These are phyloP conservation scores for Phytophthora pluvialis DNA, from an alignment of 352 stramenopile species.

Conservation along the genomic window DNA sequence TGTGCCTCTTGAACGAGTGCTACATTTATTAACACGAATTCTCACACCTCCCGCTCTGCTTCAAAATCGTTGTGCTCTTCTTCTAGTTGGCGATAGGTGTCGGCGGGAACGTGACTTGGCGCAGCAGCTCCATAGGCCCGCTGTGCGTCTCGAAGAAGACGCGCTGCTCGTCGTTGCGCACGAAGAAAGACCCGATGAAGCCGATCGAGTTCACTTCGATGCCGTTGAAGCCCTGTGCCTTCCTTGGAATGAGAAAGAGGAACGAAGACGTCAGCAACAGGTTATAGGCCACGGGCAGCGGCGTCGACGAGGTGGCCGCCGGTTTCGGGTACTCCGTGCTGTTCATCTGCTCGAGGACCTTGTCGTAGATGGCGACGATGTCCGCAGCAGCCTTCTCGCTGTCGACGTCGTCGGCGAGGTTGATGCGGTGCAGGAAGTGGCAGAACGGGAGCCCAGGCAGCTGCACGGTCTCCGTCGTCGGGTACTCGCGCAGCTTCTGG, in stretches of 20 bases:
- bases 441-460: conserved; percentile 72
- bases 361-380: conserved; percentile 52
- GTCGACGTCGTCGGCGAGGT: conserved; percentile 41
- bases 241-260: conserved; percentile 74
- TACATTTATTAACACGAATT: conserved; percentile 43
- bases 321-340: conserved; percentile 34
- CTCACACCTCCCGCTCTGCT: conserved; percentile 14
- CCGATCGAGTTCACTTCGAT: conserved; percentile 89
- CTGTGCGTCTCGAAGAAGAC: conserved; percentile 54
- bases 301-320: not conserved
- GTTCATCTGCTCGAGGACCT: conserved; percentile 58
- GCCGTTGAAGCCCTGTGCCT: conserved; percentile 51
- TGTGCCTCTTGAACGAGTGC: conserved; percentile 23
- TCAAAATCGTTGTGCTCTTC: conserved; percentile 19
- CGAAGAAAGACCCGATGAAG: conserved; percentile 85
- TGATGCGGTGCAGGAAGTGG: conserved; percentile 75
- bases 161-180: conserved; percentile 65
- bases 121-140: conserved; percentile 64
- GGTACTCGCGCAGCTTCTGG: conserved; percentile 46
- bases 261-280: conserved; percentile 77
- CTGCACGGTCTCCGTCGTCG: conserved; percentile 52
- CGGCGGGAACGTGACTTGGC: conserved; percentile 66
- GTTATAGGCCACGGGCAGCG: conserved; percentile 72
- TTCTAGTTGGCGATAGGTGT: conserved; percentile 17
- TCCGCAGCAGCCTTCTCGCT: conserved; percentile 50